Conservation (phyloP, 441 rosid genomes). For the Viola pubescens region DNA sequence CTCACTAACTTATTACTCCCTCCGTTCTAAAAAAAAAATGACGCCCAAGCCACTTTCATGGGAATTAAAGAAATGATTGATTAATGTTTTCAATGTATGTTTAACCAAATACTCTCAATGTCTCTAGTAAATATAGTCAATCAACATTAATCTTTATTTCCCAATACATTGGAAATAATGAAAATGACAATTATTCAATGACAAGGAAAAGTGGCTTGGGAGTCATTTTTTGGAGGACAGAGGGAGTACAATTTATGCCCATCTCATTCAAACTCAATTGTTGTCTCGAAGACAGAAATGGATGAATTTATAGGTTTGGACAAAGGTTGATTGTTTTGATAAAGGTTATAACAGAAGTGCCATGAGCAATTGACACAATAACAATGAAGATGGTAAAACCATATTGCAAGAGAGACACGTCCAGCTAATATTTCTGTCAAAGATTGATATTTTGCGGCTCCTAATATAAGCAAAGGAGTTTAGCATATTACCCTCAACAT, state of each 20-base stretch:
- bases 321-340: too few relatives aligned
- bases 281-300: neutral
- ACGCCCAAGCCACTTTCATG: too few relatives aligned
- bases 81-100: too few relatives aligned
- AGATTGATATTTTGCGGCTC: neutral
- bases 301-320: neutral
- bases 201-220: too few relatives aligned
- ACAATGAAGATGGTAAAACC: slow-evolving; percentile 1
- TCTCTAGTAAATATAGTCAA: too few relatives aligned
- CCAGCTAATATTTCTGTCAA: slow-evolving; percentile 4
- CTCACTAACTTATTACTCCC: neutral
- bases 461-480: slow-evolving; percentile 10
- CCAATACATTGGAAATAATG: too few relatives aligned
- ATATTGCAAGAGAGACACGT: slow-evolving; percentile 10
- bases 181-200: too few relatives aligned
- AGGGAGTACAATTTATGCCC: neutral
- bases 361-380: neutral
- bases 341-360: neutral
- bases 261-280: neutral
- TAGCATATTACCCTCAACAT: slow-evolving; percentile 72
- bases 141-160: too few relatives aligned
- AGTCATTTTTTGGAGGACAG: too few relatives aligned
- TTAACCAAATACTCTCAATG: too few relatives aligned
- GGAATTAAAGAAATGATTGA: too few relatives aligned
- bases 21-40: too few relatives aligned